A percentile compares a stretch with the other conserved stretches of the same genome.
Evolutionary conservation across 192 early-diverging fungal species (phyloP).

Genomic region (Coemansia sp.): DNA sequence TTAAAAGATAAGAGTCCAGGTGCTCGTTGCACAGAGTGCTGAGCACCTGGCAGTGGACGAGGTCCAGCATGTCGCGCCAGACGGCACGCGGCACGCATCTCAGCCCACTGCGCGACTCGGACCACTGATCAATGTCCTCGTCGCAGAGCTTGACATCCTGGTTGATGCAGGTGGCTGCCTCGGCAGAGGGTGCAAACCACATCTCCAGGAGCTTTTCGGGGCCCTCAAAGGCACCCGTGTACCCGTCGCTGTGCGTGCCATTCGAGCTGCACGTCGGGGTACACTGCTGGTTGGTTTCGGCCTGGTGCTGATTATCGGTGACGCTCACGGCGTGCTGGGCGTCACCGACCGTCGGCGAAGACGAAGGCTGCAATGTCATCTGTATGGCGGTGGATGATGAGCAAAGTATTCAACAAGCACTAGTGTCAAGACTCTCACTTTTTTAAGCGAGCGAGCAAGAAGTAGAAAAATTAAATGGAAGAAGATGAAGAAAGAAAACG

Average conservation of each 20-base stretch:
- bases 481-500: not conserved
- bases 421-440: too few species aligned
- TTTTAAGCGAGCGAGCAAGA: not conserved
- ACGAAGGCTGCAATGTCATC: constrained; percentile 13
- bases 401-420: too few species aligned
- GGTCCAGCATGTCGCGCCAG: constrained; percentile 91
- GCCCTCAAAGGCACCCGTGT: constrained; percentile 82
- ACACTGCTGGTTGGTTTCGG: constrained; percentile 35
- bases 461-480: not conserved
- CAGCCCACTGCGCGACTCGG: constrained; percentile 58
- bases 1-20: constrained; percentile 89
- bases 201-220: constrained; percentile 98
- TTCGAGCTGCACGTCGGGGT: constrained; percentile 47
- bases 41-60: constrained; percentile 92
- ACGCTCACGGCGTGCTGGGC: constrained; percentile 48
- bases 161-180: constrained; percentile 20
- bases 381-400: not conserved
- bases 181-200: constrained; percentile 70
- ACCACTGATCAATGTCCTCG: constrained; percentile 43
- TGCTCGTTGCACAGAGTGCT: constrained; percentile 79
- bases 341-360: constrained; percentile 50
- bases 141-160: constrained; percentile 17
- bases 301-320: constrained; percentile 47
- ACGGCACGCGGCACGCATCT: constrained; percentile 68
- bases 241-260: constrained; percentile 51